Base-by-base conservation (phyloP, 2,329 filamentous ascomycete species). In the Cyphellophora attinorum region DNA sequence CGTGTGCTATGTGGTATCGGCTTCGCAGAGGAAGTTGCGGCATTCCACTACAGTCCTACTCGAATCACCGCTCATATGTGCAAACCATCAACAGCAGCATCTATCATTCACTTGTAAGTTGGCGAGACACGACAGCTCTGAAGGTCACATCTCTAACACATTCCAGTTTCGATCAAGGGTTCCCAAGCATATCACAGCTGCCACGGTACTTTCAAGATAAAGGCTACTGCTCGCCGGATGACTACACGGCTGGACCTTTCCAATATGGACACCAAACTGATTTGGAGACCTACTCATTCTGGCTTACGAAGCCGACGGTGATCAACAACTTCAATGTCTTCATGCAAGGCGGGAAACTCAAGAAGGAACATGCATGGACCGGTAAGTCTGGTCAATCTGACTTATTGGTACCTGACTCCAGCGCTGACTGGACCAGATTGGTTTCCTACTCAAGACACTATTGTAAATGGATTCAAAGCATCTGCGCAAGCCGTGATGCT, bases 161-260 rank as follows among this genome's bases (percentile, higher is more conserved):
- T n/a, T 10, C 5, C 30, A 32, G 30, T 32, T 32, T 32, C 16
- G 30, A 32, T 19, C 30, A 32, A 32, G 30, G 30, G 10, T 11
- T 32, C 11, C 30, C 30, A 5, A 18, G 13, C 30, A 14, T 32
- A 5, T 11, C 11, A 5, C n/a, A 13, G n/a, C 13, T 32, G 30
- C 30, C 11, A 11, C 12, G 13, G 13, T 32, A 16, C 16, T 32
- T 32, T 16, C 13, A 32, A 13, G 11, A 16, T 8, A 13, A 32
- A 16, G 30, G 30, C 11, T 32, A 32, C 18, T 18, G 10, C 14
- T 15, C 11, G 14, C 30, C 30, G 5, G 30, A 32, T 14, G 30
- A 32, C 16, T 11, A 15, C 16, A n/a, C 8, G 5, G 13, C 12
- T 18, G 30, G 30, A 11, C 30, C 30, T 19, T 32, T 15, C 16